Conservation (phyloP, 768 basidiomycete genomes). For the Naganishia randhawae region DNA sequence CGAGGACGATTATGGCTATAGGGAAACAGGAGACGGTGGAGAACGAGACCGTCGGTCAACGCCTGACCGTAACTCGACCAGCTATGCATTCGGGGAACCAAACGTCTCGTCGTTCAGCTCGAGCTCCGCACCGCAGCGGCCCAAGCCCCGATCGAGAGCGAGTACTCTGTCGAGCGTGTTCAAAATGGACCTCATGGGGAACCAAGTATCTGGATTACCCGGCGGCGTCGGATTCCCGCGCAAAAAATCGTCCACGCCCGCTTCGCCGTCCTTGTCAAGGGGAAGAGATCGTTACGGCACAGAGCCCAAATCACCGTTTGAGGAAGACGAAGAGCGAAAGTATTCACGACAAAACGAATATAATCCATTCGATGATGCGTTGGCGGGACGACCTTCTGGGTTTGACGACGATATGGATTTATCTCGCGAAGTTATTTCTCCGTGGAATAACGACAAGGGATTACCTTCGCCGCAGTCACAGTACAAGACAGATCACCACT, state of each 20-base stretch:
- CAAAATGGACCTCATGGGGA: conserved; percentile 27
- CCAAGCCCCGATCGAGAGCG: conserved; percentile 17
- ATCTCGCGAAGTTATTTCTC: conserved; percentile 29
- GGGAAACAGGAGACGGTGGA: conserved; percentile 29
- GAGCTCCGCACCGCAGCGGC: background rate
- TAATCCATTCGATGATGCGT: conserved; percentile 24
- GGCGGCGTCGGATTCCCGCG: conserved; percentile 26
- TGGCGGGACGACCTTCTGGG: background rate
- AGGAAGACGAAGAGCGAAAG: conserved; percentile 8
- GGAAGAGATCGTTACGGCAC: background rate
- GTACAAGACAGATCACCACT: conserved; percentile 16
- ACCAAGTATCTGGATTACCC: background rate
- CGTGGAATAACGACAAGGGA: conserved; percentile 32
- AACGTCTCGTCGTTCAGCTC: conserved; percentile 35
- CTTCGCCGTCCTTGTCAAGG: conserved; percentile 2
- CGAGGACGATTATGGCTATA: conserved; percentile 33
- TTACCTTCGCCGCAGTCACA: conserved; percentile 25
- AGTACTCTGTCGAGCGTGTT: conserved; percentile 23
- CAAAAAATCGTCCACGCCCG: conserved; percentile 8
- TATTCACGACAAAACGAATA: conserved; percentile 19
- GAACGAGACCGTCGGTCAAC: conserved; percentile 18
- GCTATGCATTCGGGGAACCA: conserved; percentile 45
- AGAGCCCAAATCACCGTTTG: conserved; percentile 10
- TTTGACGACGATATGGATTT: conserved; percentile 28
- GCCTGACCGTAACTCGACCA: background rate